These are phyloP conservation scores for Arthroderma sp. DNA, from an alignment of 2,329 filamentous ascomycete species.

Conservation along the genomic window DNA sequence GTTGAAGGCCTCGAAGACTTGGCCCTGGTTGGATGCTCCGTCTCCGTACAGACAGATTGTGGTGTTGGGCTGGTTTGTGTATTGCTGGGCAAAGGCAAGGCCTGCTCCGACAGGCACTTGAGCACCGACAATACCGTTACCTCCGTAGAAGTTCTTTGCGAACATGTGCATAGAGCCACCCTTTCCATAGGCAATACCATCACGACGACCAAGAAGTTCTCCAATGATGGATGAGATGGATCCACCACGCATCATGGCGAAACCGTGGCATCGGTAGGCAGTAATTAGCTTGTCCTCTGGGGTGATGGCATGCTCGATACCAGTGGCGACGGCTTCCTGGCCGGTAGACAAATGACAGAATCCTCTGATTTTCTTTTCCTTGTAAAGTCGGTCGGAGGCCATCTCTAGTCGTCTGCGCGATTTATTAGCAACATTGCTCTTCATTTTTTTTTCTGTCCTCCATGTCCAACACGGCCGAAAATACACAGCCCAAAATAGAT, in stretches of 20 bases:
- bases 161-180: conserved; percentile 99
- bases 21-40: conserved; percentile 96
- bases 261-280: conserved; percentile 97
- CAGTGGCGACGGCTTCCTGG: conserved; percentile 92
- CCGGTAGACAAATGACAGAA: conserved; percentile 98
- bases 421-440: too few relatives aligned
- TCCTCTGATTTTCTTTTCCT: conserved; percentile 99
- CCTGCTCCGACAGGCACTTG: conserved; percentile 96
- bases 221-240: conserved; percentile 86
- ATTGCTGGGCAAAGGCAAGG: conserved; percentile 93
- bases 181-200: conserved; percentile 97
- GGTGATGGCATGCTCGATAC: conserved; percentile 91
- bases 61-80: conserved; percentile 73
- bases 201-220: conserved; percentile 84
- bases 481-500: not conserved
- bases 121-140: conserved; percentile 97
- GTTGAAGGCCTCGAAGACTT: conserved; percentile 99
- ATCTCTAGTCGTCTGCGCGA: conserved; percentile 86
- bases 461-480: not conserved
- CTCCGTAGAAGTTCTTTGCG: conserved; percentile 90
- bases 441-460: conserved; percentile 7
- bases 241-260: conserved; percentile 89
- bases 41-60: conserved; percentile 91
- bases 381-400: conserved; percentile 97
- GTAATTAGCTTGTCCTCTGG: conserved; percentile 92